Base-by-base conservation (phyloP, 352 stramenopile species). In the Pythium plurisporium region DNA sequence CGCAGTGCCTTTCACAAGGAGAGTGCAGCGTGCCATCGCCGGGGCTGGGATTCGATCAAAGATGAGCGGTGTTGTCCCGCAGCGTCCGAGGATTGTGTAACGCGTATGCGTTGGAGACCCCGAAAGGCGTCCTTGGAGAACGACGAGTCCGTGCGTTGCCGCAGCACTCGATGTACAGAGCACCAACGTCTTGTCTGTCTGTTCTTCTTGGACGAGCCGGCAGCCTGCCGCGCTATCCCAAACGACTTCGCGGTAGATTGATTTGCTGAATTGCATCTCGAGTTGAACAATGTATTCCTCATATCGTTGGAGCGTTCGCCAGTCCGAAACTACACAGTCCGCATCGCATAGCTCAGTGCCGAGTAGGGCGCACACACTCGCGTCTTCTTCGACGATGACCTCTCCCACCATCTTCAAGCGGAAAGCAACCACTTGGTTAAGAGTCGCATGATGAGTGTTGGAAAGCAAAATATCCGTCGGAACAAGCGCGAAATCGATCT, bases 261-360 rank as follows among this genome's bases (percentile, higher is more conserved):
- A 27, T 3, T 7, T 36, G 8, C 22, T 33, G 25, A 38, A 37
- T 19, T 26, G 11, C 5, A 19, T 20, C 22, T 60, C 53, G 15
- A 60, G 53, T 4, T 53, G 30, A 9, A 43, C 11, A 22, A 60
- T 45, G 22, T 43, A 45, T 8, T 36, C 26, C 20, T 60, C 53
- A 25, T 27, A 45, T 1, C 34, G 41, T 36, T 44, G 42, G 5
- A 60, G 31, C 34, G 38, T 15, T 5, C n/a, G 17, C 41, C 53
- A 52, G 25, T 60, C 53, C 6, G 53, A 60, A 22, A 60, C 46
- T 30, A 60, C 27, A 19, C 53, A 60, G 43, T 60, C 53, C 3
- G 34, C 53, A 17, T 44, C 23, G 15, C 12, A 15, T 5, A 52
- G n/a, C 14, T 30, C 26, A 14, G 52, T 59, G 7, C 30, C 40